A percentile compares a stretch with the other conserved stretches of the same genome.
Conservation (phyloP, 2,329 filamentous ascomycete genomes). For the Scolecobasidium constrictum region DNA sequence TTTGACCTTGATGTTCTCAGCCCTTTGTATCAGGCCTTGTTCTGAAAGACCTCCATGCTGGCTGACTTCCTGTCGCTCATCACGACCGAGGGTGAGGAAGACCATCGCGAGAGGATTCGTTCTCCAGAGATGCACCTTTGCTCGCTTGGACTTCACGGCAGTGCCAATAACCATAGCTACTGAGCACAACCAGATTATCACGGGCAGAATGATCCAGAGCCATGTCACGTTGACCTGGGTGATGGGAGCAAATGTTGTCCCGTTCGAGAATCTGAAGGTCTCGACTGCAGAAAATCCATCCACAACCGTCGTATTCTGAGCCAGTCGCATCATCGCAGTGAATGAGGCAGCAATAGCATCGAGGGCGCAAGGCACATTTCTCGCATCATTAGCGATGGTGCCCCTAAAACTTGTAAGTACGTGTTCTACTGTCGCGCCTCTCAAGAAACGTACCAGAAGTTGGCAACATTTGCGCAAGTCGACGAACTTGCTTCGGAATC, state of each 20-base stretch:
- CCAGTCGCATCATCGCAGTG: too few relatives aligned
- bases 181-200: constrained; percentile 3
- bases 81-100: constrained; percentile 8
- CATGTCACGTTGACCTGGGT: neutral
- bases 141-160: constrained; percentile 4
- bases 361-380: too few relatives aligned
- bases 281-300: too few relatives aligned
- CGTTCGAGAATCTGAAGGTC: too few relatives aligned
- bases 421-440: too few relatives aligned
- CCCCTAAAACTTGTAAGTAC: too few relatives aligned
- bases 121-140: constrained; percentile 7
- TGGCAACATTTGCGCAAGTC: too few relatives aligned
- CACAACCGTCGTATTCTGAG: too few relatives aligned
- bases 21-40: neutral
- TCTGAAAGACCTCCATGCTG: neutral
- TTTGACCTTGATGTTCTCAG: constrained; percentile 1
- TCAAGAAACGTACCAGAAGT: too few relatives aligned
- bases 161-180: constrained; percentile 8
- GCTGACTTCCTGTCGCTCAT: neutral
- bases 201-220: constrained; percentile 6
- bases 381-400: too few relatives aligned
- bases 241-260: neutral
- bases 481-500: too few relatives aligned
- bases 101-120: constrained; percentile 10
- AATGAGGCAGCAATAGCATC: too few relatives aligned